Base-by-base conservation (phyloP, 2,329 filamentous ascomycete species). In the Fulvia fulva region DNA sequence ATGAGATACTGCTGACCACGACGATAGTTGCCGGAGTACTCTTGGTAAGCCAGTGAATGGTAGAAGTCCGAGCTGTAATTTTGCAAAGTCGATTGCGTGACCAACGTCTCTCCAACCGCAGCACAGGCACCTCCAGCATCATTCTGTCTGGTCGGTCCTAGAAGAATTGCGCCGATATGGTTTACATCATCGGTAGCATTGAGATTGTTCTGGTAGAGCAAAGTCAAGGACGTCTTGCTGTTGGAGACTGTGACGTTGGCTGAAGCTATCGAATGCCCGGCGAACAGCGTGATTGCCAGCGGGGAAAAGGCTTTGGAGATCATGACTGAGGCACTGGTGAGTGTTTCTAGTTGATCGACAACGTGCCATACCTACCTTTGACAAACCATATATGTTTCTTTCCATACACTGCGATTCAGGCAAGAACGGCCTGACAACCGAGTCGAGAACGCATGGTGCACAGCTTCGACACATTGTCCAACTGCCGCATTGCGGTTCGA, bases 181-280 rank as follows among this genome's bases (percentile, higher is more conserved):
- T 82, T 82, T 25, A 67, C 71, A 68, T 82, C 78, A 60, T 83
- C 80, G 0, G 78, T 78, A 7, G 71, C 73, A 64, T 83, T 83
- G 23, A 83, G 71, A 43, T 82, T 82, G 68, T 83, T 83, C 64
- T 82, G 80, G 59, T 79, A 83, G 8, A 82, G 66, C 6, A 82
- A 70, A 0, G 79, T 81, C 54, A 82, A 65, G 1, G 79, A 81
- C 1, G 75, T 78, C 23, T 74, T 63, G 12, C 11, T 79, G 51
- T 53, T 66, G 46, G 22, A 22, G 5, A 5, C 25, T n/a, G 37
- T 16, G 28, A 28, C n/a, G 25, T 25, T 28, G 53, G 6, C 34
- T 6, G 16, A n/a, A 41, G 12, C 6, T 41, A 6, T 7, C 3
- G 44, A 37, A 21, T 37, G 28, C 16, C 25, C 52, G 28, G 8